Evolutionary conservation across 176 grass and related monocot genomes (phyloP).

Genomic region (Zoysia pacifica): DNA sequence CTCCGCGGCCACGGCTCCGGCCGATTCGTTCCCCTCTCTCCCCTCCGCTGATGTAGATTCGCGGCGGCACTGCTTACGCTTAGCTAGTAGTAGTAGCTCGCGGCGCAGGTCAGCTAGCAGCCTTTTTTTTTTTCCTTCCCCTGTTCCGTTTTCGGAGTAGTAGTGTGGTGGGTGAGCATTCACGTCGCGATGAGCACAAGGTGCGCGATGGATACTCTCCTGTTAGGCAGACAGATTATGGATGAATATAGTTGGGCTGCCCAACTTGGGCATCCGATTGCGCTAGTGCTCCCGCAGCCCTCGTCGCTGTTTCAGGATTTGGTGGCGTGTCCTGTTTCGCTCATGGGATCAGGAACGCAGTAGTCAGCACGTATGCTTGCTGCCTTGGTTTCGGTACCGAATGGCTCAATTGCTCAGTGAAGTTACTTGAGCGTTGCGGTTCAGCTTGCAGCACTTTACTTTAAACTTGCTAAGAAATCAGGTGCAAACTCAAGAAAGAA

Average conservation of each 20-base stretch:
- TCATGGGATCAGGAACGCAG: background rate
- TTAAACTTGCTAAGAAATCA: too few relatives aligned
- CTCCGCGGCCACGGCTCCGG: background rate
- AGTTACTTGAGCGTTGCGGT: background rate
- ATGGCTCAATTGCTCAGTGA: background rate
- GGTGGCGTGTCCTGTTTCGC: background rate
- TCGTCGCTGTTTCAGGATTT: background rate
- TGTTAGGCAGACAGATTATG: background rate
- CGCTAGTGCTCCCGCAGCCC: background rate
- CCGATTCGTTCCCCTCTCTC: too few relatives aligned
- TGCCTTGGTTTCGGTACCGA: background rate
- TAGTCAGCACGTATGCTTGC: too few relatives aligned
- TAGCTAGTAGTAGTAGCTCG: too few relatives aligned
- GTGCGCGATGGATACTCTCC: slow-evolving; percentile 10
- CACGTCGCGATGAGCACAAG: slow-evolving; percentile 37
- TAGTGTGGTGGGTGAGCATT: background rate
- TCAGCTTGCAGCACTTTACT: background rate
- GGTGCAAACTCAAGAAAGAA: background rate
- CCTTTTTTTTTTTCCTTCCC: background rate
- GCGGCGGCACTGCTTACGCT: too few relatives aligned
- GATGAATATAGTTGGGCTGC: background rate
- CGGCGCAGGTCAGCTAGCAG: background rate
- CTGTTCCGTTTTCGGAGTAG: background rate
- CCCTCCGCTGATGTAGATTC: too few relatives aligned
- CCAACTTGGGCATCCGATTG: background rate